phyloP scores from a whole-genome alignment of 768 basidiomycete species.

The Tulasnella sp. region DNA sequence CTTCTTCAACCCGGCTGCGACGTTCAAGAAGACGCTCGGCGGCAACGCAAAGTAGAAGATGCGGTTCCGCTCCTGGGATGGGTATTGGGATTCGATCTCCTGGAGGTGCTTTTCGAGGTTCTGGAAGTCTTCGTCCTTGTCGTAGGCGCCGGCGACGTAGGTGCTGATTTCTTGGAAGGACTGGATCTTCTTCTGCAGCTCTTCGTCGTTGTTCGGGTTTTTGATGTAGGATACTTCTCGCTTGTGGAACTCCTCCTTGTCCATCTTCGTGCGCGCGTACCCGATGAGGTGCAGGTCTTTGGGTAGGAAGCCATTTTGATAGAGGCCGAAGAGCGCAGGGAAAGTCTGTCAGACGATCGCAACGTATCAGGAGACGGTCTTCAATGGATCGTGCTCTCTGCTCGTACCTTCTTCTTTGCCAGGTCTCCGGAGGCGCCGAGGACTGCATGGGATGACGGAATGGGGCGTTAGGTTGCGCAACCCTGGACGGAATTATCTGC shows the following conservation, averaged over 20 bases:
- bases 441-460: conserved; percentile 36
- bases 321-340: conserved; percentile 89
- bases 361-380: conserved; percentile 10
- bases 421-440: conserved; percentile 95
- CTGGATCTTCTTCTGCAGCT: conserved; percentile 50
- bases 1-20: conserved; percentile 70
- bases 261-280: conserved; percentile 96
- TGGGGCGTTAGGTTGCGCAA: conserved; percentile 10
- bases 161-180: conserved; percentile 72
- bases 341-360: conserved; percentile 53
- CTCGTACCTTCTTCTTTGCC: conserved; percentile 88
- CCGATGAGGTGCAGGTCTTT: conserved; percentile 81
- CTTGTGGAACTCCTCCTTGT: conserved; percentile 68
- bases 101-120: conserved; percentile 64
- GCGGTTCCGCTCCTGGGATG: conserved; percentile 53
- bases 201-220: conserved; percentile 48
- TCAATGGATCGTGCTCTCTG: not conserved
- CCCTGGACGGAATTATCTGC: not conserved
- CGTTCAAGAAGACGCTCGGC: conserved; percentile 90
- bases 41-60: conserved; percentile 97
- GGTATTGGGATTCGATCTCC: conserved; percentile 63
- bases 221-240: conserved; percentile 82
- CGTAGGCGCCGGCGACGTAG: conserved; percentile 84
- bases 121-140: conserved; percentile 68
- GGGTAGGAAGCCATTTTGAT: conserved; percentile 67